A percentile compares a stretch with the other conserved stretches of the same genome.
These are phyloP conservation scores for Metarhizium humberi DNA, from an alignment of 2,329 filamentous ascomycete genomes.

Conservation along the genomic window DNA sequence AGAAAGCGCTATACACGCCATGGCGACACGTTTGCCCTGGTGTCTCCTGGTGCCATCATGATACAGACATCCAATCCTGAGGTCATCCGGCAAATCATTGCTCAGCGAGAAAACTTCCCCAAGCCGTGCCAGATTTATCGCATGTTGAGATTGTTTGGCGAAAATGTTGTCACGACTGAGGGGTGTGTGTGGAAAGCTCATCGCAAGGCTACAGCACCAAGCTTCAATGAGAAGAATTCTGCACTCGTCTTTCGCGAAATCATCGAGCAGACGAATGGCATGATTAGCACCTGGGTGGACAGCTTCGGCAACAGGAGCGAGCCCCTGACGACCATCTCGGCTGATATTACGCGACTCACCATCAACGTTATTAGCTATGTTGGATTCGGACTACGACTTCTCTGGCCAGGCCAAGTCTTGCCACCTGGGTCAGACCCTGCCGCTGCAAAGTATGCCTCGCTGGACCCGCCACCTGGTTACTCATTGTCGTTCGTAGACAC, in stretches of 20 bases:
- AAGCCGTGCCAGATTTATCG: slow-evolving; percentile 27
- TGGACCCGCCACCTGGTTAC: slow-evolving; percentile 40
- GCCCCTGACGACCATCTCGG: slow-evolving; percentile 47
- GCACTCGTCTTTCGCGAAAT: slow-evolving; percentile 55
- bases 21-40: slow-evolving; percentile 57
- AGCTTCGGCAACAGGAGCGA: slow-evolving; percentile 10
- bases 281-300: slow-evolving; percentile 50
- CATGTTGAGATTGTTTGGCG: slow-evolving; percentile 45
- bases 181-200: slow-evolving; percentile 62
- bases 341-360: slow-evolving; percentile 55
- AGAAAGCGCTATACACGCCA: slow-evolving; percentile 48
- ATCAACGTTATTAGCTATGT: slow-evolving; percentile 54
- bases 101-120: slow-evolving; percentile 60
- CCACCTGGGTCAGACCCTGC: slow-evolving; percentile 32
- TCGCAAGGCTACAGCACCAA: slow-evolving; percentile 60
- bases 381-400: slow-evolving; percentile 56
- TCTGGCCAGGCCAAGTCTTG: slow-evolving; percentile 53
- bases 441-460: slow-evolving; percentile 38
- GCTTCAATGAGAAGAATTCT: slow-evolving; percentile 71
- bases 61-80: slow-evolving; percentile 55
- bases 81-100: slow-evolving; percentile 55
- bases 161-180: slow-evolving; percentile 64
- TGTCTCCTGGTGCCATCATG: slow-evolving; percentile 43
- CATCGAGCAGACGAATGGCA: slow-evolving; percentile 50
- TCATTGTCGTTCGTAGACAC: slow-evolving; percentile 58